Evolutionary conservation across 1,284 basidiomycete genomes (phyloP), one percentile per base, ranked within the genome.

Genomic region (Wallemia mellicola): DNA sequence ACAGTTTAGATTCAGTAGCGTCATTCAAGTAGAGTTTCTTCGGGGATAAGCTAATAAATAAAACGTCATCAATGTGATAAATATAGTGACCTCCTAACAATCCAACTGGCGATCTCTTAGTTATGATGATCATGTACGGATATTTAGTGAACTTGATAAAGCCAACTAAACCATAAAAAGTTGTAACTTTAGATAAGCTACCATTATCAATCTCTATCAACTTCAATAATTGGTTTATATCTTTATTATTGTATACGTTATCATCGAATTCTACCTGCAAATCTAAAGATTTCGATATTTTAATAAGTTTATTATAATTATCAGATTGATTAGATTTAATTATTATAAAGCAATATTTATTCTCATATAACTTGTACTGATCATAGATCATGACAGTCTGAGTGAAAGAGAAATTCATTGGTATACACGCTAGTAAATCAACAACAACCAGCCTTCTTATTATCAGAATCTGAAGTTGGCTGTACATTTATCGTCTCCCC

Each of bases 11-110:
- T 48, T 67, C 66, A 60, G 15, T 63, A 54, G 2, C 63, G 66
- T 60, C 67, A 64, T 19, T 58, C 38, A 58, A 60, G 2, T 30
- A 19, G 38, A 59, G n/a, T 22, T 55, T 57, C 7, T 57, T 27
- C 24, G 38, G 22, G 7, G 59, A 32, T 1, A 56, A 22, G 1
- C 27, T 60, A 2, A 87, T 71, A 33, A 94, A 81, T 54, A 87
- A 83, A 1, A 87, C 86, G 66, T 79, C 83, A 68, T 98, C 94
- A 71, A 88, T 94, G 66, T 98, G 94, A 67, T 94, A 98, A 55
- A 98, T 75, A 67, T 96, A 96, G 68, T 98, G 92, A 0, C 92
- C 94, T 1, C 92, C 94, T 2, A 99, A 74, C 1, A 99, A 76
- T 0, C 88, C 88, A 24, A 98, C 92, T 2, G 89, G 83, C 7